Percentiles rank a stretch among this genome's conserved stretches.
Evolutionary conservation across 208 protist species (phyloP).

Genomic region (Leishmania gerbilli): DNA sequence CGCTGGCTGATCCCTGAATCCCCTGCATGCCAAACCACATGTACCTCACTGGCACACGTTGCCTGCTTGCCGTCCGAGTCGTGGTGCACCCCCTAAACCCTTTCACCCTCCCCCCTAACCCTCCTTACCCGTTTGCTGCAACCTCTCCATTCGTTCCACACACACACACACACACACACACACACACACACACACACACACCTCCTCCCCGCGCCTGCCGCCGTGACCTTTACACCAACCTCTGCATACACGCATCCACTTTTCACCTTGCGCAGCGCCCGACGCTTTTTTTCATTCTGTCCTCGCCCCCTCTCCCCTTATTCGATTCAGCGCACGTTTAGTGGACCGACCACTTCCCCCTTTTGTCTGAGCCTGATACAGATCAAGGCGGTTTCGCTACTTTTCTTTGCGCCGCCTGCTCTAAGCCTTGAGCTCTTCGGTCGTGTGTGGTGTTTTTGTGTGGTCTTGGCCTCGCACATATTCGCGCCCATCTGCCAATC

Average conservation of each 20-base stretch:
- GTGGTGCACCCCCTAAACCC: not conserved
- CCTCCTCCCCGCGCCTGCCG: not conserved
- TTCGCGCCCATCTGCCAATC: not conserved
- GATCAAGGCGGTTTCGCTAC: not conserved
- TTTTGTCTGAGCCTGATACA: not conserved
- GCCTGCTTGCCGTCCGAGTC: not conserved
- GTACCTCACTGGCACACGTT: not conserved
- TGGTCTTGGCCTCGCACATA: not conserved
- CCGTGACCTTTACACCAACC: not conserved
- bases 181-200: not conserved
- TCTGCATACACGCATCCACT: not conserved
- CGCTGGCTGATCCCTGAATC: not conserved
- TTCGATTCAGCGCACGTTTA: not conserved
- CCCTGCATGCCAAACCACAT: not conserved
- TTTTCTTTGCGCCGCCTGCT: not conserved
- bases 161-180: not conserved
- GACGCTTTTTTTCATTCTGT: not conserved
- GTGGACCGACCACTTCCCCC: not conserved
- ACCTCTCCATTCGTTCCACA: not conserved
- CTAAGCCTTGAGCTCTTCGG: not conserved
- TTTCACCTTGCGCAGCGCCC: not conserved
- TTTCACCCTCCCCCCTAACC: not conserved
- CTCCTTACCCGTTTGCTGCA: not conserved
- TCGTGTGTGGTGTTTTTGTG: not conserved
- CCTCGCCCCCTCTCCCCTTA: not conserved